phyloP scores from a whole-genome alignment of 2,329 filamentous ascomycete genomes.

The Botrytis elliptica region DNA sequence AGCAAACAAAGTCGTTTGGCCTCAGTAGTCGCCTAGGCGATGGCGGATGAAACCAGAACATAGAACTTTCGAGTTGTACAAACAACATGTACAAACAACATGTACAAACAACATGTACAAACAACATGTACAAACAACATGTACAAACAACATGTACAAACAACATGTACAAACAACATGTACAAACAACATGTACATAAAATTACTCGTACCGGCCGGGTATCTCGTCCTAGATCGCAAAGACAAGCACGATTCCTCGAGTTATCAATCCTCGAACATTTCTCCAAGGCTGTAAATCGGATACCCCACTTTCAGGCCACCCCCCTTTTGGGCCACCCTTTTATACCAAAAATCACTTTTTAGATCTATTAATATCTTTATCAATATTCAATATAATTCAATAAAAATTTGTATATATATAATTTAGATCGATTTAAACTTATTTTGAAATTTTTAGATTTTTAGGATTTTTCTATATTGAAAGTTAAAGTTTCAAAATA shows the following conservation, averaged over 20 bases:
- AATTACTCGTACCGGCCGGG: background rate
- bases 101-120: background rate
- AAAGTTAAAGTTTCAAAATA: too few species aligned
- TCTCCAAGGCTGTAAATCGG: background rate
- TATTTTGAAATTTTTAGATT: too few species aligned
- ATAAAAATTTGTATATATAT: too few species aligned
- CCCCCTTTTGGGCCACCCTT: too few species aligned
- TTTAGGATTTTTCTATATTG: too few species aligned
- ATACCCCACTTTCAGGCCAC: too few species aligned
- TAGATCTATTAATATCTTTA: too few species aligned
- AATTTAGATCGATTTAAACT: too few species aligned
- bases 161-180: background rate
- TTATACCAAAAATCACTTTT: too few species aligned
- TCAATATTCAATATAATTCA: too few species aligned
- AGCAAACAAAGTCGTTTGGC: background rate
- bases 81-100: background rate
- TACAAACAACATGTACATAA: background rate
- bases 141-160: background rate
- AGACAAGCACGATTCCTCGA: background rate
- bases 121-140: background rate
- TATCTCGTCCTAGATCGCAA: background rate
- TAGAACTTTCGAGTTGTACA: background rate
- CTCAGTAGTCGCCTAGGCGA: background rate
- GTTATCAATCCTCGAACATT: background rate
- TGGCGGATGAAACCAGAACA: background rate